Evolutionary conservation across 768 basidiomycete species (phyloP).

Genomic region (Tricholoma sp.): DNA sequence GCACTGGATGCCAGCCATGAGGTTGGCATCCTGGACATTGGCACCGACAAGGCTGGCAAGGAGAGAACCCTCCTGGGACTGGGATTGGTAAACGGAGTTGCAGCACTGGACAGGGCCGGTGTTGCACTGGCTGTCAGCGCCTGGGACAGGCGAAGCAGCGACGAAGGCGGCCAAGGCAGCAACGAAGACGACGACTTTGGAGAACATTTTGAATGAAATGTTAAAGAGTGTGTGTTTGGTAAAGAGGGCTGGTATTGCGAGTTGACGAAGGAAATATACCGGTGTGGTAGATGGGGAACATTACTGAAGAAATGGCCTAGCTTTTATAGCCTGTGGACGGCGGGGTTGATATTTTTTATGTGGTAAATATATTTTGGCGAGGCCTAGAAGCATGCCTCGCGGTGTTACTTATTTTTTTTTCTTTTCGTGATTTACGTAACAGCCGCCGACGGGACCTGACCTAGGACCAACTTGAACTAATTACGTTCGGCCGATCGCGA

Average conservation of each 20-base stretch:
- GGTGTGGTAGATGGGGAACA: no score
- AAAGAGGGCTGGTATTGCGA: not conserved
- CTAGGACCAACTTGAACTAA: no score
- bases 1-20: not conserved
- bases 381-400: no score
- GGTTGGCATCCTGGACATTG: not conserved
- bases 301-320: no score
- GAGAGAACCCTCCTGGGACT: not conserved
- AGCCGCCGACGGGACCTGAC: no score
- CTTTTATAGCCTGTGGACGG: no score
- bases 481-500: no score
- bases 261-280: no score
- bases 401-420: no score
- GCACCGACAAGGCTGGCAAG: not conserved
- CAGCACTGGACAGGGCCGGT: conserved; percentile 5
- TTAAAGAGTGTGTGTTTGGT: not conserved
- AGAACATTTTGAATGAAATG: not conserved
- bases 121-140: not conserved
- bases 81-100: not conserved
- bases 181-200: not conserved
- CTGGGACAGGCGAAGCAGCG: not conserved
- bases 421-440: no score
- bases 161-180: not conserved
- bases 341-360: no score
- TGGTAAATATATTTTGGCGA: no score